Percentiles rank a stretch among this genome's conserved stretches.
Conservation (phyloP, 306 rosid species). For the Oxytropis ochrocephala region DNA sequence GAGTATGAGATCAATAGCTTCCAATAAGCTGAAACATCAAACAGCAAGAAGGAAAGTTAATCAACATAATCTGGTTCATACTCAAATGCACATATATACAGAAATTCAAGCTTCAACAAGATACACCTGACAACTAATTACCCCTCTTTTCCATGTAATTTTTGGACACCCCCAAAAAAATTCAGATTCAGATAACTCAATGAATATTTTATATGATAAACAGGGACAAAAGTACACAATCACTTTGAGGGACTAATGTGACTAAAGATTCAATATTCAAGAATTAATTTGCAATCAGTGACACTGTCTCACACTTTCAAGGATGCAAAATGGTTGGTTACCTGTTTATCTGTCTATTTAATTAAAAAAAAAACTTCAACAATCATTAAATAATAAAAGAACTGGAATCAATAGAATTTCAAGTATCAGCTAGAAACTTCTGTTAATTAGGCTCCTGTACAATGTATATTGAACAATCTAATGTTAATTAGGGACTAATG, state of each 20-base stretch:
- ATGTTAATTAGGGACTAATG: no score
- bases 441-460: neutral
- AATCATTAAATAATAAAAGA: neutral
- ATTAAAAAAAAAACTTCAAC: neutral
- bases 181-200: neutral
- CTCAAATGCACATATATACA: neutral
- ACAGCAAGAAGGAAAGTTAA: neutral
- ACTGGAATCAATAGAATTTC: neutral
- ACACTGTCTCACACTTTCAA: no score
- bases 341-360: no score
- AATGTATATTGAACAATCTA: neutral
- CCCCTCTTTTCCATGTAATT: neutral
- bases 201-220: no score
- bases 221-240: no score
- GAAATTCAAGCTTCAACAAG: neutral
- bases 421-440: neutral
- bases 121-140: neutral
- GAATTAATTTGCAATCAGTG: no score
- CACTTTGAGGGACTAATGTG: no score
- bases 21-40: constrained; percentile 50
- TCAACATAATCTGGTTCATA: neutral
- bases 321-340: no score
- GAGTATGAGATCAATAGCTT: constrained; percentile 83
- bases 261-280: no score
- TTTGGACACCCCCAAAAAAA: neutral